A percentile compares a stretch with the other conserved stretches of the same genome.
Evolutionary conservation across 148 eudicot genomes (phyloP).

Genomic region (Hydrangea macrophylla): DNA sequence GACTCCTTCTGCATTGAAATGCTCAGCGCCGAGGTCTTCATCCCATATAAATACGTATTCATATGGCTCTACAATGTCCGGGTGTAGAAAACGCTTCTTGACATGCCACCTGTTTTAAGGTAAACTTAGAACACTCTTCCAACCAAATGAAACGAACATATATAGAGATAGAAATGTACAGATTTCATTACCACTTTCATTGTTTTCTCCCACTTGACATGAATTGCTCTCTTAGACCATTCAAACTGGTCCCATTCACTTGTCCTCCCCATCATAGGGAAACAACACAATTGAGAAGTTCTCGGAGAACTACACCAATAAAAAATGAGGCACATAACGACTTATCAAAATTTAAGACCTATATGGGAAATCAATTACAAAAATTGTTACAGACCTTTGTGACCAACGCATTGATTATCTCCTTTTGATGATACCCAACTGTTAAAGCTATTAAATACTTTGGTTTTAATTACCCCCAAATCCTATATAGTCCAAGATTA

Average conservation of each 20-base stretch:
- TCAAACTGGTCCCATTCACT: slow-evolving; percentile 35
- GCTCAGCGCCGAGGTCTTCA: no score
- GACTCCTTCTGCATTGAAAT: no score
- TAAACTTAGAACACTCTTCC: no score
- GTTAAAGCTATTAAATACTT: slow-evolving; percentile 20
- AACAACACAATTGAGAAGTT: slow-evolving; percentile 26
- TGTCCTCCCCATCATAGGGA: slow-evolving; percentile 31
- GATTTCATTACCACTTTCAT: slow-evolving; percentile 28
- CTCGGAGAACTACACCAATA: slow-evolving; percentile 22
- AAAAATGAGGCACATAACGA: background rate
- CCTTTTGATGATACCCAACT: slow-evolving; percentile 17
- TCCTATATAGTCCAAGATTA: slow-evolving; percentile 11
- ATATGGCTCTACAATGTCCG: slow-evolving; percentile 14
- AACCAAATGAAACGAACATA: no score
- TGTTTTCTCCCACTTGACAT: slow-evolving; percentile 27
- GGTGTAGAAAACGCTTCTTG: slow-evolving; percentile 26
- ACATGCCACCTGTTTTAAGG: slow-evolving; percentile 25
- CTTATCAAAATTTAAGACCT: no score
- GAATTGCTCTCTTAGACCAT: slow-evolving; percentile 32
- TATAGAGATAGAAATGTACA: no score
- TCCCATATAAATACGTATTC: no score
- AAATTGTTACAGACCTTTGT: slow-evolving; percentile 3
- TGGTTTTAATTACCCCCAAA: slow-evolving; percentile 8
- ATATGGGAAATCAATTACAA: background rate
- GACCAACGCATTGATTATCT: background rate